A percentile compares a stretch with the other conserved stretches of the same genome.
Evolutionary conservation across 306 rosid species (phyloP).

Genomic region (Citrullus mucosospermus): DNA sequence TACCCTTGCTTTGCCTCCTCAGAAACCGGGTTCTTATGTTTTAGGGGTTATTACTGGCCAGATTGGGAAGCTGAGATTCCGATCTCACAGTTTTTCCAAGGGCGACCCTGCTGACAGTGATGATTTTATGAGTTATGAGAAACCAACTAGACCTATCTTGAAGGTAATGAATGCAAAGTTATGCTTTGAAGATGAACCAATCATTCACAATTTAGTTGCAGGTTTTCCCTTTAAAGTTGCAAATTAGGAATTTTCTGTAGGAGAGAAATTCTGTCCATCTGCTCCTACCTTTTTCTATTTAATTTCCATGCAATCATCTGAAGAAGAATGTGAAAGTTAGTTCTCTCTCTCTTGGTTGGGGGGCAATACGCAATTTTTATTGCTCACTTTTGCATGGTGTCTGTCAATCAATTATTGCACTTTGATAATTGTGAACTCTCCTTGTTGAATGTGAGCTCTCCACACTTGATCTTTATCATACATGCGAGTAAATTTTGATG

Average conservation of each 20-base stretch:
- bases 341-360: background rate
- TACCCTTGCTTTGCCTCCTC: slow-evolving; percentile 86
- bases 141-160: slow-evolving; percentile 83
- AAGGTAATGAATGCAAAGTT: slow-evolving; percentile 38
- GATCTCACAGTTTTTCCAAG: slow-evolving; percentile 95
- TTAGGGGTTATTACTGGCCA: slow-evolving; percentile 95
- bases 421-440: background rate
- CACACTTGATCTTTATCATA: background rate
- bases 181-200: slow-evolving; percentile 12
- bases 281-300: background rate
- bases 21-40: slow-evolving; percentile 94
- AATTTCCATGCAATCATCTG: background rate
- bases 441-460: background rate
- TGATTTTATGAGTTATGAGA: slow-evolving; percentile 96
- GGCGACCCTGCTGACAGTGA: slow-evolving; percentile 84
- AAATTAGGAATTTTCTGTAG: background rate
- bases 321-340: background rate
- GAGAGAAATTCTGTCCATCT: background rate
- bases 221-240: background rate
- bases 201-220: background rate
- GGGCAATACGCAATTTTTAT: background rate
- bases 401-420: background rate
- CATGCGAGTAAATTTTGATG: background rate
- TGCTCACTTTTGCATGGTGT: background rate
- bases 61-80: slow-evolving; percentile 76